Evolutionary conservation across 495 filamentous ascomycete genomes (phyloP), one percentile per base, ranked within the genome.

Genomic region (Penicillium silybi): DNA sequence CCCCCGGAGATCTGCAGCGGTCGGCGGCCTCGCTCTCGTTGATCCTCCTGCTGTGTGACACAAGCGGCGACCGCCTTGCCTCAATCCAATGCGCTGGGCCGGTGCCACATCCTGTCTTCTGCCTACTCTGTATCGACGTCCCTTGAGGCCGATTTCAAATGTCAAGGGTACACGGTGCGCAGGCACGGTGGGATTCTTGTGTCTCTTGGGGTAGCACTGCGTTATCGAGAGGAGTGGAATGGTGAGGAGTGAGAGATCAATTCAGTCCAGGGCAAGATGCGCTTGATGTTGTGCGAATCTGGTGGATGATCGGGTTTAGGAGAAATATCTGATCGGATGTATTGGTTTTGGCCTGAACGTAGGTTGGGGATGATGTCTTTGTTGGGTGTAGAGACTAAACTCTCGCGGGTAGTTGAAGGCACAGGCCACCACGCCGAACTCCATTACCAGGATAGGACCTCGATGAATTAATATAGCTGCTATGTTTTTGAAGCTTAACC

Each of bases 71-170:
- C 46, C 41, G n/a, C 52, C 19, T 50, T 34, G 19, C 38, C 26
- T 46, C 18, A 38, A 46, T 38, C 41, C 41, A 11, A 43, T 32
- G 13, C 18, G 22, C 41, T 41, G 50, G 54, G 44, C 34, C 27
- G 35, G 47, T 53, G 51, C 37, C 46, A 59, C 47, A 37, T 35
- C 50, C 35, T 49, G 20, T 39, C 32, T 22, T 41, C 44, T 59
- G 50, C 41, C 43, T 52, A 64, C 55, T 59, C 48, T 62, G 53
- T 59, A 15, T 56, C 57, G 49, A 62, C 56, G 48, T 61, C 53
- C 41, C 10, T 53, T 25, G 45, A 54, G 48, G 1, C 22, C 10
- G 41, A 37, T 54, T 61, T 46, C 0, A 27, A 60, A 57, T 44
- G 38, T 13, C 54, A 39, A 18, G 17, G 29, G 29, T 13, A 32